Evolutionary conservation across 805 yeast species (phyloP).

Genomic region (Yarrowia divulgata): DNA sequence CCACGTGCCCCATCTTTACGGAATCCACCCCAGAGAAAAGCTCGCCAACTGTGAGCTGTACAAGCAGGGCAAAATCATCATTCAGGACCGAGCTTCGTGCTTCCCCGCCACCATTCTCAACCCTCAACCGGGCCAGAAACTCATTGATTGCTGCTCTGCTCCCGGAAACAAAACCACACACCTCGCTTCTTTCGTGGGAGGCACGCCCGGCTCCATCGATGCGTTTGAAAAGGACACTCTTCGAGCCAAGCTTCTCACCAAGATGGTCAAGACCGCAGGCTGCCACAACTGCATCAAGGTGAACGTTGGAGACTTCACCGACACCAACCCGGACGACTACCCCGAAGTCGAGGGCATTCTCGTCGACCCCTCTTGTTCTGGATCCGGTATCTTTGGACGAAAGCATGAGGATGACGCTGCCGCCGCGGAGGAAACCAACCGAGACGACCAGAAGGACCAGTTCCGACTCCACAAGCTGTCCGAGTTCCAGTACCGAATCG

Average conservation of each 20-base stretch:
- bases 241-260: constrained; percentile 71
- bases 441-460: constrained; percentile 45
- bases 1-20: constrained; percentile 77
- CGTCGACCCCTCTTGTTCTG: constrained; percentile 97
- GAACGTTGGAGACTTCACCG: constrained; percentile 66
- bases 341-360: constrained; percentile 76
- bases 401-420: constrained; percentile 57
- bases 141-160: constrained; percentile 96
- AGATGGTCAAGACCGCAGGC: constrained; percentile 83
- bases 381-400: constrained; percentile 96
- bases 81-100: constrained; percentile 97
- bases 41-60: constrained; percentile 74
- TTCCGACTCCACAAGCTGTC: constrained; percentile 76
- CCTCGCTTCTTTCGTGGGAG: constrained; percentile 67
- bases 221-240: constrained; percentile 89
- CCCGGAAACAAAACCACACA: constrained; percentile 99
- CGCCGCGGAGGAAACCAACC: constrained; percentile 40
- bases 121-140: constrained; percentile 64
- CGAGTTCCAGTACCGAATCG: constrained; percentile 85
- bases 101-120: constrained; percentile 88
- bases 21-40: constrained; percentile 78
- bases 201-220: constrained; percentile 55
- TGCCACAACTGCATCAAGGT: constrained; percentile 57
- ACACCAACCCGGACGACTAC: constrained; percentile 63
- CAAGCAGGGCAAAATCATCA: constrained; percentile 76